Evolutionary conservation across 352 stramenopile genomes (phyloP), one percentile per base, ranked within the genome.

Genomic region (Saprolegnia diclina): DNA sequence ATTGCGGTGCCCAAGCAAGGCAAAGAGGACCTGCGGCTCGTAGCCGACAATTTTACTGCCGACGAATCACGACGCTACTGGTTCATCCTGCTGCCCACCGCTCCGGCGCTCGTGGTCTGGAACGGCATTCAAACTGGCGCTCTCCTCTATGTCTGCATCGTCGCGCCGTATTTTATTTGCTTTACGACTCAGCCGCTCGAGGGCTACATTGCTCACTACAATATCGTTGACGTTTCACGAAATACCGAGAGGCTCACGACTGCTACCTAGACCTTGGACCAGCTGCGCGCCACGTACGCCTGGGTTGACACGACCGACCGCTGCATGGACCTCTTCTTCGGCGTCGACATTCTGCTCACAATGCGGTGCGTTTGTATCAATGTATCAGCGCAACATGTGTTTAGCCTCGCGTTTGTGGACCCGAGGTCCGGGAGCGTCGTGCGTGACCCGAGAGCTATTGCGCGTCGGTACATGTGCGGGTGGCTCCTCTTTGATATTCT

Each of bases 401-500:
- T 3, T 61, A 68, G 72, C 0, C 61, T 63, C 5, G 69, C 61
- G 21, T 75, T 57, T 37, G 48, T 75, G 19, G 65, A 73, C 26
- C n/a, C 65, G 4, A 67, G 72, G 19, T 70, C 65, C 1, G 61
- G 71, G 5, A 26, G 57, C 11, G n/a, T 73, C 37, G 62, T 73
- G 9, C 61, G 46, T 3, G 35, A 64, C 16, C 7, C 71, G 4
- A 35, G 54, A 2, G 24, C 22, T 7, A 67, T 75, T 29, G 65
- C 65, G 11, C 16, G 7, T 0, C 59, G 70, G 38, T 75, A 75
- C 46, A 14, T 75, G 19, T 1, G 29, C 14, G 48, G 19, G 46
- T 75, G 71, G 71, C 71, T 75, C 42, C 19, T 63, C 3, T 75
- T 72, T 32, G 71, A 75, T 35, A 18, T 72, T 3, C 54, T 64